A percentile compares a stretch with the other conserved stretches of the same genome.
Conservation (phyloP, 2,329 filamentous ascomycete species). For the Penicillium frequentans region DNA sequence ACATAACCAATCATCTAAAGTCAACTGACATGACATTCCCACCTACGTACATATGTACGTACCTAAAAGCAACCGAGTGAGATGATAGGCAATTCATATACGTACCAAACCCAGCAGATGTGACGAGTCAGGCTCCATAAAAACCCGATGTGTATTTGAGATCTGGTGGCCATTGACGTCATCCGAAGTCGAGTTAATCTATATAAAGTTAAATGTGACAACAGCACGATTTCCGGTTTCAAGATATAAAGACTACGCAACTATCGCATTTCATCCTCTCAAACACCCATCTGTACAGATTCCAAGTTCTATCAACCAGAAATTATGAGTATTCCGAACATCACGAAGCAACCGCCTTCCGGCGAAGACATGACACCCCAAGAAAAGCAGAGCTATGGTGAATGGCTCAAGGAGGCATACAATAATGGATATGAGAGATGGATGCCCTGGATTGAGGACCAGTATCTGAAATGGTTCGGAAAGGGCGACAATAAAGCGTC, state of each 20-base stretch:
- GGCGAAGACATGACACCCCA: constrained; percentile 4
- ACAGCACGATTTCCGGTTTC: background rate
- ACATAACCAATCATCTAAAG: no score
- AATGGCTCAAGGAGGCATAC: constrained; percentile 50
- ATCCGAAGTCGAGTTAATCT: constrained; percentile 3
- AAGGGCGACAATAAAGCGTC: constrained; percentile 57
- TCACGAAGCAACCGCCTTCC: background rate
- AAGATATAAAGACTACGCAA: background rate
- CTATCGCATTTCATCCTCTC: background rate
- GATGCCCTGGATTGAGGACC: constrained; percentile 59
- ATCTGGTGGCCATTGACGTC: constrained; percentile 2
- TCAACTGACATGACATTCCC: no score
- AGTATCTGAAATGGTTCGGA: constrained; percentile 56
- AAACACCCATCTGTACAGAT: background rate
- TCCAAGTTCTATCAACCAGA: background rate
- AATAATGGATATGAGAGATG: constrained; percentile 56
- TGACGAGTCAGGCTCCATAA: background rate
- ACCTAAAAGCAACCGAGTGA: no score
- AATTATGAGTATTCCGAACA: background rate
- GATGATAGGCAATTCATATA: no score
- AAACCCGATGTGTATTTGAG: background rate
- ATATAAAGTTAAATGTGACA: constrained; percentile 5
- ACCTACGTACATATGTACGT: no score
- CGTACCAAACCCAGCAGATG: no score
- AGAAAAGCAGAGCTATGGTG: constrained; percentile 26